A percentile compares a stretch with the other conserved stretches of the same genome.
Conservation (phyloP, 331 rosid genomes). For the Malus hybrid region DNA sequence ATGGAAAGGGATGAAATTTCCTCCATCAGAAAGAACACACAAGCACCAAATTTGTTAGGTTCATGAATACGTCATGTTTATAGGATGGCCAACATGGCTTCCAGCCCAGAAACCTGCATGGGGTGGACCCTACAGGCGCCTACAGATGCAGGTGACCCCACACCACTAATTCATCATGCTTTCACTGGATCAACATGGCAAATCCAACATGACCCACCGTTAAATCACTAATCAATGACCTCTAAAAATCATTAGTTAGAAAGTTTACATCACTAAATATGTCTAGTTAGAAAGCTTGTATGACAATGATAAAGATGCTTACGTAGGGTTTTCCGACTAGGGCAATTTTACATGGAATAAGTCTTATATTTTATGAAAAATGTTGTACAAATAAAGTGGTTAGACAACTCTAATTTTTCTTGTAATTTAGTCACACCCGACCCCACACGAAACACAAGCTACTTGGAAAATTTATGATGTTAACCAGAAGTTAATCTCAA, state of each 20-base stretch:
- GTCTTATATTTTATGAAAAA: too few species aligned
- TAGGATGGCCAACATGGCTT: background rate
- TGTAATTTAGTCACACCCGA: fast-evolving
- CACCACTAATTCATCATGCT: background rate
- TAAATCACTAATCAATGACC: background rate
- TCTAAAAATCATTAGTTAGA: background rate
- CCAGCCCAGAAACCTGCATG: background rate
- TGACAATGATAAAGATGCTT: too few species aligned
- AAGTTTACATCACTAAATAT: background rate
- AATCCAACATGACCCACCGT: background rate
- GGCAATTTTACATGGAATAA: too few species aligned
- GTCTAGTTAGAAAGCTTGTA: background rate
- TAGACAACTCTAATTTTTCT: fast-evolving
- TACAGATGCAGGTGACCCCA: background rate
- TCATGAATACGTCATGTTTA: background rate
- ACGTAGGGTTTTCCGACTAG: background rate
- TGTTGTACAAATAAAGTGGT: too few species aligned
- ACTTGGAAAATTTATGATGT: background rate
- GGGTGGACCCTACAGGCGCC: background rate
- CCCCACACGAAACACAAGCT: background rate
- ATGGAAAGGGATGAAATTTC: background rate
- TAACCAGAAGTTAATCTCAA: background rate
- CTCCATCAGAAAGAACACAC: background rate
- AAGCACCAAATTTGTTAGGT: background rate
- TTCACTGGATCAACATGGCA: background rate